phyloP scores from a whole-genome alignment of 2,329 filamentous ascomycete genomes.

The Pseudogymnoascus sp. region DNA sequence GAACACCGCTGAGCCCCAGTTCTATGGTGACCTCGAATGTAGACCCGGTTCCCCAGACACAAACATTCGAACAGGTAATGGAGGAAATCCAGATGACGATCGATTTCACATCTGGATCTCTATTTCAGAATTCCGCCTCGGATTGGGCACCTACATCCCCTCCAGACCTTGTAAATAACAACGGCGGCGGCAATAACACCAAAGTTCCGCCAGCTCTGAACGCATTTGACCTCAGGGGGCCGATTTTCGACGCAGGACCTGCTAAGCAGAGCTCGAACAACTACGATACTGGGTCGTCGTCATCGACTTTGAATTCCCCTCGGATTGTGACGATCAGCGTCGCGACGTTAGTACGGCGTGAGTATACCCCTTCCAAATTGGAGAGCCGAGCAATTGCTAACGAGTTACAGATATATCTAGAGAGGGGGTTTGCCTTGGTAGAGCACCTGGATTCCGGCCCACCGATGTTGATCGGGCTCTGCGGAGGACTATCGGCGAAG shows the following conservation, averaged over 20 bases:
- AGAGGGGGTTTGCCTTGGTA: slow-evolving; percentile 25
- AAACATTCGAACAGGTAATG: not conserved
- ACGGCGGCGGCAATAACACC: not conserved
- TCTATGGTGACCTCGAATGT: not conserved
- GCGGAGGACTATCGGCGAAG: slow-evolving; percentile 6
- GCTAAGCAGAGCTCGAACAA: not conserved
- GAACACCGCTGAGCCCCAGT: not conserved
- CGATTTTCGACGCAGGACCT: not conserved
- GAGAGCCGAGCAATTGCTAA: not conserved
- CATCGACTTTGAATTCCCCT: not conserved
- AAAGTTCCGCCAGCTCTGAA: not conserved
- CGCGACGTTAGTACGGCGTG: slow-evolving; percentile 25
- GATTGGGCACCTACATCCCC: not conserved
- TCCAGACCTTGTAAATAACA: not conserved
- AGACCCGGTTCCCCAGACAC: not conserved
- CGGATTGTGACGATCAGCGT: slow-evolving; percentile 19
- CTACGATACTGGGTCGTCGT: not conserved
- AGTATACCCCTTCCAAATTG: slow-evolving; percentile 12
- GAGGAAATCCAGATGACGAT: slow-evolving; percentile 4
- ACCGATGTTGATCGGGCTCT: slow-evolving; percentile 28
- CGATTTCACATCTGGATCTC: not conserved
- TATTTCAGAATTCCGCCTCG: not conserved
- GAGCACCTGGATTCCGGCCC: slow-evolving; percentile 25
- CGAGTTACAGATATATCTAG: slow-evolving; percentile 21
- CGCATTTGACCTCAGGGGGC: not conserved